Percentiles rank a stretch among this genome's conserved stretches.
Conservation (phyloP, 768 basidiomycete genomes). For the Exidia glandulosa region DNA sequence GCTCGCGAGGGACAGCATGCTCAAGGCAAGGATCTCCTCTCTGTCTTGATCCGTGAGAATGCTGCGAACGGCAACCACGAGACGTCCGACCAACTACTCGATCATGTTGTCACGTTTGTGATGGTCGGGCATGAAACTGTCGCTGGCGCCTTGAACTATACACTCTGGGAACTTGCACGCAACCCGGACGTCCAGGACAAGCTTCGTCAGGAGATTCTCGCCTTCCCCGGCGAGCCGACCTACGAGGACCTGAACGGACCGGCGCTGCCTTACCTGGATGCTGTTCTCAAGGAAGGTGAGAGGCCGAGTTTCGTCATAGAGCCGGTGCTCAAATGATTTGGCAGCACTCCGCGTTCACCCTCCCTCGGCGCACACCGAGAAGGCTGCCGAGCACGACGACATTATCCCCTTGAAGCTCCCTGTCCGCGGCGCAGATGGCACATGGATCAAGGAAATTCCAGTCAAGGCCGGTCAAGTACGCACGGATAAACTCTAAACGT, state of each 20-base stretch:
- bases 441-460: constrained; percentile 21
- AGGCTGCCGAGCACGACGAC: constrained; percentile 30
- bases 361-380: neutral
- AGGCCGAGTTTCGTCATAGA: constrained; percentile 17
- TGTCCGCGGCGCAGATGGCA: constrained; percentile 15
- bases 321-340: constrained; percentile 19
- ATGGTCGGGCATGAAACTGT: constrained; percentile 35
- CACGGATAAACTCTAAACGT: too few relatives aligned
- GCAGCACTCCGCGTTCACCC: constrained; percentile 31
- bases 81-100: neutral
- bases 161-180: constrained; percentile 27
- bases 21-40: constrained; percentile 7
- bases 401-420: constrained; percentile 29
- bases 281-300: constrained; percentile 15
- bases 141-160: constrained; percentile 32
- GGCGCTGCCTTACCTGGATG: constrained; percentile 31
- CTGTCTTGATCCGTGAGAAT: neutral
- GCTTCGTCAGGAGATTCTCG: constrained; percentile 26
- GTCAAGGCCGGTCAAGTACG: constrained; percentile 37
- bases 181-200: constrained; percentile 29
- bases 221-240: constrained; percentile 12
- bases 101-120: neutral
- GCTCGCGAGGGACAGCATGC: neutral
- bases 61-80: neutral
- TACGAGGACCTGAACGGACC: constrained; percentile 25